These are phyloP conservation scores for Schizophyllum amplum DNA, from an alignment of 1,284 basidiomycete species.

Conservation along the genomic window DNA sequence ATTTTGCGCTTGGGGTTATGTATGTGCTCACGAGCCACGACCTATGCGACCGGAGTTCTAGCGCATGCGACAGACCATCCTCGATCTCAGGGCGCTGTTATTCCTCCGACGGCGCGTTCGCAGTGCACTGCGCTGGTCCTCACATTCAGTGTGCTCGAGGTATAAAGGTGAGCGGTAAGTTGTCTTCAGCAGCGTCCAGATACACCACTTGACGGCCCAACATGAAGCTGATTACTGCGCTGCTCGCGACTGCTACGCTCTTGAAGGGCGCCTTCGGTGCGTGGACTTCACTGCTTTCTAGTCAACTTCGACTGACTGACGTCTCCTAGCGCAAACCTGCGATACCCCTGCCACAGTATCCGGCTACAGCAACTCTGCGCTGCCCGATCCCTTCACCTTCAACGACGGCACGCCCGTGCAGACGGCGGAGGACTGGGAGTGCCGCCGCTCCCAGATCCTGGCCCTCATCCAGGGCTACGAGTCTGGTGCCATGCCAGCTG, in stretches of 20 bases:
- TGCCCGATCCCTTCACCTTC: constrained; percentile 45
- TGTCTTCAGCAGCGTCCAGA: too few species aligned
- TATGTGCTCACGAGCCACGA: neutral
- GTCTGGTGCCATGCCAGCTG: constrained; percentile 35
- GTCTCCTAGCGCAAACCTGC: neutral
- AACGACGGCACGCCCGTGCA: constrained; percentile 28
- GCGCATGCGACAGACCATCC: neutral
- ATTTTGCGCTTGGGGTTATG: too few species aligned
- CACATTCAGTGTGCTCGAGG: too few species aligned
- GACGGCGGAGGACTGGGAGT: constrained; percentile 39
- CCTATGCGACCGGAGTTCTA: neutral
- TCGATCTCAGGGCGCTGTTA: neutral
- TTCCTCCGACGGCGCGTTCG: neutral
- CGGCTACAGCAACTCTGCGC: constrained; percentile 22
- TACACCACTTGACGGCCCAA: too few species aligned
- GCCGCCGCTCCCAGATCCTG: constrained; percentile 38
- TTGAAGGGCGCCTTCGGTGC: neutral
- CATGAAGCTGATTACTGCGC: neutral
- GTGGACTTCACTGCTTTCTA: neutral
- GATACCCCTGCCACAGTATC: neutral
- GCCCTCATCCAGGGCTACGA: constrained; percentile 41
- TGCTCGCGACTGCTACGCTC: neutral
- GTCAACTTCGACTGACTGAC: neutral
- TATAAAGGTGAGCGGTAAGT: too few species aligned
- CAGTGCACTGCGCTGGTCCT: too few species aligned